Conservation (phyloP, 768 basidiomycete genomes). For the Xerocomellus chrysenteron region DNA sequence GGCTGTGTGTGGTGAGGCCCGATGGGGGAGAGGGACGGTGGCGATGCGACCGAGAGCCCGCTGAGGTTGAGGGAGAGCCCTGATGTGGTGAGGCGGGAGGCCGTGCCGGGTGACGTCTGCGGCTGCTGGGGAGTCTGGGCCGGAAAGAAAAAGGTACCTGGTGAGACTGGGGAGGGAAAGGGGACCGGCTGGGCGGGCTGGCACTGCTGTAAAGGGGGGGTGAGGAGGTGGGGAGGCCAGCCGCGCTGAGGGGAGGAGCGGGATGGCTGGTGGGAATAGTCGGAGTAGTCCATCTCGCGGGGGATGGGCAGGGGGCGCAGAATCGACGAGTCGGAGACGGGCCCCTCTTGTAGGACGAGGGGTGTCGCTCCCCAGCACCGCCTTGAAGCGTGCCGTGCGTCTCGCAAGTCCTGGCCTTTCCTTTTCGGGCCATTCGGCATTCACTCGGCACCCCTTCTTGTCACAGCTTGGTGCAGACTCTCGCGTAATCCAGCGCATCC, state of each 20-base stretch:
- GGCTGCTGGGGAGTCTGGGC: conserved; percentile 15
- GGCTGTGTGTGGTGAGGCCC: conserved; percentile 42
- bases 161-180: conserved; percentile 29
- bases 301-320: neutral
- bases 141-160: conserved; percentile 25
- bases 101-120: conserved; percentile 16
- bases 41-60: conserved; percentile 63
- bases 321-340: neutral
- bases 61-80: conserved; percentile 67
- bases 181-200: conserved; percentile 1
- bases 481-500: too few species aligned
- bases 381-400: conserved; percentile 4
- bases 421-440: conserved; percentile 6
- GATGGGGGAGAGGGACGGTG: conserved; percentile 64
- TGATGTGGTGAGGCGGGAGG: conserved; percentile 31
- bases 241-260: conserved; percentile 29
- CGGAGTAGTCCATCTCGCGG: conserved; percentile 23
- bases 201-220: neutral
- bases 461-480: too few species aligned
- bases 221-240: conserved; percentile 22
- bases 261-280: conserved; percentile 34
- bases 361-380: conserved; percentile 13
- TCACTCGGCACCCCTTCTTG: neutral
- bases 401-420: neutral
- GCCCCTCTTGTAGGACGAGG: conserved; percentile 14